These are phyloP conservation scores for Ophiocordyceps camponoti-saundersi DNA, from an alignment of 2,329 filamentous ascomycete genomes.

Conservation along the genomic window DNA sequence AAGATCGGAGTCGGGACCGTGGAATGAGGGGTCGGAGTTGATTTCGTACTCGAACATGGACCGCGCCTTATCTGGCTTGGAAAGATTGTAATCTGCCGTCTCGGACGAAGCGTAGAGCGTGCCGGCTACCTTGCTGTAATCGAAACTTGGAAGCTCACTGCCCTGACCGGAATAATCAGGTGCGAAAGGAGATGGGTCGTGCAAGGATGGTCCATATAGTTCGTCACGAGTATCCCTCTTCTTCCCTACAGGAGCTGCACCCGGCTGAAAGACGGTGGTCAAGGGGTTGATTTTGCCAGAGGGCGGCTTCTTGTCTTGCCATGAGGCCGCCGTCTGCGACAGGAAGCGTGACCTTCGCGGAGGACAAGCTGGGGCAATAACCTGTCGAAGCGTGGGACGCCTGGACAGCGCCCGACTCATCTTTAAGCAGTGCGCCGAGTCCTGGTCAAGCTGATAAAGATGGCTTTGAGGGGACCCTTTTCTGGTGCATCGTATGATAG, in stretches of 20 bases:
- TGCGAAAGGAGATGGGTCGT: no score
- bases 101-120: no score
- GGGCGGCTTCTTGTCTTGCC: constrained; percentile 8
- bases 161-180: no score
- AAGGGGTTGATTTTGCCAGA: not conserved
- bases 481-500: not conserved
- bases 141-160: no score
- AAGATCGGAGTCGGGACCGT: no score
- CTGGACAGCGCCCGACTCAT: not conserved
- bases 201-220: no score
- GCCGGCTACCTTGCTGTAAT: no score
- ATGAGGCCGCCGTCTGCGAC: constrained; percentile 19
- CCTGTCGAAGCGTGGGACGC: constrained; percentile 21
- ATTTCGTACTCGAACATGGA: no score
- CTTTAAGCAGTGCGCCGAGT: not conserved
- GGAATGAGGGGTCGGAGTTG: no score
- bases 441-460: not conserved
- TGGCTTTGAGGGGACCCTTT: not conserved
- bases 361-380: not conserved
- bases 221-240: no score
- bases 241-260: not conserved
- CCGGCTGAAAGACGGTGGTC: not conserved
- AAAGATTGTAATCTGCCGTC: no score
- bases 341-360: constrained; percentile 15
- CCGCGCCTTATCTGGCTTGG: no score